These are phyloP conservation scores for Fusarium caatingaense DNA, from an alignment of 2,329 filamentous ascomycete genomes.

Conservation along the genomic window DNA sequence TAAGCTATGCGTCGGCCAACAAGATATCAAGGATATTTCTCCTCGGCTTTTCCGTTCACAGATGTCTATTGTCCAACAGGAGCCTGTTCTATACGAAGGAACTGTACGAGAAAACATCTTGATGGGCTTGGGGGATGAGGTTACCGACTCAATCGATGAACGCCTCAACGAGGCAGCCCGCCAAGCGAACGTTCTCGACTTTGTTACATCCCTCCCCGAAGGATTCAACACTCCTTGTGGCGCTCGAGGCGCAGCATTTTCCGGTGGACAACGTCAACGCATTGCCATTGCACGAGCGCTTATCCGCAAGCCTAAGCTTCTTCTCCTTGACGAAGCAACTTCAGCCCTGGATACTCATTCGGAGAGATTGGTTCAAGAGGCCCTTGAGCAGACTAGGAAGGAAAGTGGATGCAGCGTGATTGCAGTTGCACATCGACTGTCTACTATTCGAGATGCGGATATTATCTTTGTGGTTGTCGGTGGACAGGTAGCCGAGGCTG, in stretches of 20 bases:
- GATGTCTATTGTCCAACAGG: slow-evolving; percentile 55
- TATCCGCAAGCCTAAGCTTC: slow-evolving; percentile 68
- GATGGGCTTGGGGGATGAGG: slow-evolving; percentile 52
- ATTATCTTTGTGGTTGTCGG: slow-evolving; percentile 70
- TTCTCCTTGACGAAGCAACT: slow-evolving; percentile 77
- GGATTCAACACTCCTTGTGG: slow-evolving; percentile 70
- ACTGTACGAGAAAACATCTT: slow-evolving; percentile 67
- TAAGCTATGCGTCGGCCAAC: slow-evolving; percentile 43
- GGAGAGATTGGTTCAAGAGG: slow-evolving; percentile 68
- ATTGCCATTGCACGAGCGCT: slow-evolving; percentile 75
- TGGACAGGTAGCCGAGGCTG: slow-evolving; percentile 67
- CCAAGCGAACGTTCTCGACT: slow-evolving; percentile 61
- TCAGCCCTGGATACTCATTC: slow-evolving; percentile 67
- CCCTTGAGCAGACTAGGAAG: slow-evolving; percentile 53
- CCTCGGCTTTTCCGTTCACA: slow-evolving; percentile 48
- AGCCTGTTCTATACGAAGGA: slow-evolving; percentile 57
- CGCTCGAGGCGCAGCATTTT: slow-evolving; percentile 70
- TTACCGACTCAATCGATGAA: slow-evolving; percentile 30
- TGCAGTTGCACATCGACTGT: slow-evolving; percentile 68
- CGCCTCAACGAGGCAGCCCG: slow-evolving; percentile 57
- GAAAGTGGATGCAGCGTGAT: slow-evolving; percentile 62
- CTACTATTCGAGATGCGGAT: slow-evolving; percentile 67
- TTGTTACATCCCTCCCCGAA: slow-evolving; percentile 48
- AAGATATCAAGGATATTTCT: slow-evolving; percentile 43
- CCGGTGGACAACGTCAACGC: slow-evolving; percentile 74